Evolutionary conservation across 2,329 filamentous ascomycete genomes (phyloP), one percentile per base, ranked within the genome.

Genomic region (Cytospora chrysosperma): DNA sequence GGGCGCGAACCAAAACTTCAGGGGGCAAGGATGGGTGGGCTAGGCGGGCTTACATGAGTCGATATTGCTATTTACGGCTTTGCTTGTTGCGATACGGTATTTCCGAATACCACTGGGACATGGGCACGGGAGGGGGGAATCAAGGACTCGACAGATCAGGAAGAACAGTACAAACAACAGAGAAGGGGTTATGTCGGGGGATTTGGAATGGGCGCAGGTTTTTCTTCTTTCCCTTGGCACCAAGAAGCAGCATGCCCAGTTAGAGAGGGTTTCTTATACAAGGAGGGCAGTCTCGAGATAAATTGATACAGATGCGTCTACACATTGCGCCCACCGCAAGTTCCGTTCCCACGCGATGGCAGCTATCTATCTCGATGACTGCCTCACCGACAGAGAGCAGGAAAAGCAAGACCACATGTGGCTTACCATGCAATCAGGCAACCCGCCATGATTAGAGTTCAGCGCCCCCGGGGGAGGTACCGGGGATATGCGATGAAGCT

Each of bases 251-350:
- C 43, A 55, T 55, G 27, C 55, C 55, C 37, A 59, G 40, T 54
- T 53, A 54, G 32, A 54, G 54, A 21, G 43, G 43, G 13, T 47
- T 21, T 24, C 21, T 40, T 34, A 12, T 32, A 50, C 26, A 26
- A 43, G 30, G 30, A 62, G 63, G 50, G n/a, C 53, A 55, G 59
- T 65, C 63, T 62, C 59, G 32, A 47, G 37, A 47, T 56, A 50
- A 62, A 55, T 26, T 43, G 52, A 57, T 57, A 49, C 59, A 61
- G 27, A 55, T 52, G 21, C 24, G 24, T 34, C 1, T 21, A 34
- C 19, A 15, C 2, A 17, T 28, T 17, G n/a, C 34, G 32, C 47
- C 37, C 43, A 27, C 26, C 32, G 58, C 50, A 27, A 54, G 19
- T 21, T 54, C 13, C 26, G 15, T 54, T 19, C 13, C 9, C 26